Conservation (phyloP, 1,139 yeast genomes). For the Candida sanyaensis region DNA sequence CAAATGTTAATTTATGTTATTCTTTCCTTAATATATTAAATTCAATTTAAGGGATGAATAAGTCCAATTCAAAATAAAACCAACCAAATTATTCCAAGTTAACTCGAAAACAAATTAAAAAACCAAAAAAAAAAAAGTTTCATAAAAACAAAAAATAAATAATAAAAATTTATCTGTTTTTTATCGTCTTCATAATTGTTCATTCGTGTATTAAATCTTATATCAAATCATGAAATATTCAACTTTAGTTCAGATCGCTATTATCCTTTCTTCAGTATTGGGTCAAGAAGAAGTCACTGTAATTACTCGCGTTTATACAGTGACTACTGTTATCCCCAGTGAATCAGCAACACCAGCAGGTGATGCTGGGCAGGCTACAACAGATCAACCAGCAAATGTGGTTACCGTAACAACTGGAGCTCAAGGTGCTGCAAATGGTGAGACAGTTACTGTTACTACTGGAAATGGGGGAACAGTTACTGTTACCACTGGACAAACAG, state of each 20-base stretch:
- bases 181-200: not conserved
- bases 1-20: not conserved
- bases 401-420: not conserved
- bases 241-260: slow-evolving; percentile 4
- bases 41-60: slow-evolving; percentile 3
- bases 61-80: not conserved
- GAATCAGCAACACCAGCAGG: not conserved
- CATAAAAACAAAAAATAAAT: not conserved
- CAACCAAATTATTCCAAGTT: not conserved
- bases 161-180: not conserved
- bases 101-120: not conserved
- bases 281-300: slow-evolving; percentile 7
- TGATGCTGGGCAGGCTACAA: not conserved
- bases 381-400: not conserved
- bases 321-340: slow-evolving; percentile 3
- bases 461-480: too few species aligned
- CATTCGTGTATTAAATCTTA: not conserved
- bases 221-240: slow-evolving; percentile 3
- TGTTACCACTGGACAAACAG: too few species aligned
- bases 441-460: too few species aligned
- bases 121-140: not conserved
- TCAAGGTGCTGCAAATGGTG: not conserved
- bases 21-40: not conserved
- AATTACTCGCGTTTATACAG: slow-evolving; percentile 3
- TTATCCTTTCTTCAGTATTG: slow-evolving; percentile 3